Conservation (phyloP, 2,329 filamentous ascomycete genomes). For the Lojkania enalia region DNA sequence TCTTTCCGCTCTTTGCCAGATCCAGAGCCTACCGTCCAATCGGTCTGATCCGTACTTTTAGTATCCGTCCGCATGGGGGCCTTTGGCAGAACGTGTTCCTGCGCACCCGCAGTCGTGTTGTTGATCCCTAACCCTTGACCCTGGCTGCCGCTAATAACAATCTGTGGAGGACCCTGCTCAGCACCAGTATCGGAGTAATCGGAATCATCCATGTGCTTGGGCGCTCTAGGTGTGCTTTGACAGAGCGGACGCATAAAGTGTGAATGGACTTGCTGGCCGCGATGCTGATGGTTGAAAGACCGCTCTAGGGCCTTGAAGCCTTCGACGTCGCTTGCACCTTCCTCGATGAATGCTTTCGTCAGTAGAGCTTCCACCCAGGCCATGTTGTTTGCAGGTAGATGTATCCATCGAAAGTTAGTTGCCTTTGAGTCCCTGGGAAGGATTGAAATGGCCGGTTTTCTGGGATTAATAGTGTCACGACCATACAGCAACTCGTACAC, state of each 20-base stretch:
- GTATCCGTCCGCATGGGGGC: conserved; percentile 34
- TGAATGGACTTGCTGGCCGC: conserved; percentile 61
- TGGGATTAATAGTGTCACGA: conserved; percentile 34
- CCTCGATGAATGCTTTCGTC: conserved; percentile 67
- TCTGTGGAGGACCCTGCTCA: conserved; percentile 34
- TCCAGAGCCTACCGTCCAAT: conserved; percentile 29
- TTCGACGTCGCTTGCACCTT: conserved; percentile 63
- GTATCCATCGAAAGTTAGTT: conserved; percentile 51
- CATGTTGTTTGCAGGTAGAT: conserved; percentile 55
- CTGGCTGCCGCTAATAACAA: conserved; percentile 24
- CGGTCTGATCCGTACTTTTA: conserved; percentile 37
- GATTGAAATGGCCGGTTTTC: conserved; percentile 42
- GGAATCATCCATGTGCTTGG: conserved; percentile 36
- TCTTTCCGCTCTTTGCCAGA: conserved; percentile 28
- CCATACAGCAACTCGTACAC: conserved; percentile 44
- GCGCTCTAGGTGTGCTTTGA: conserved; percentile 50
- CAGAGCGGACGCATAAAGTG: conserved; percentile 65
- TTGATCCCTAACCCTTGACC: conserved; percentile 40
- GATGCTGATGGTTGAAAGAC: conserved; percentile 65
- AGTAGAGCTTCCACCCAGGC: conserved; percentile 66
- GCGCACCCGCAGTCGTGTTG: conserved; percentile 22
- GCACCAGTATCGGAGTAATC: conserved; percentile 35
- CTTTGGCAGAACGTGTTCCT: conserved; percentile 20
- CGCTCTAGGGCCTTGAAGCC: conserved; percentile 65
- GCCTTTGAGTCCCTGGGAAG: conserved; percentile 46